Evolutionary conservation across 305 asterid genomes (phyloP), one percentile per base, ranked within the genome.

Genomic region (Fraxinus latifolia): DNA sequence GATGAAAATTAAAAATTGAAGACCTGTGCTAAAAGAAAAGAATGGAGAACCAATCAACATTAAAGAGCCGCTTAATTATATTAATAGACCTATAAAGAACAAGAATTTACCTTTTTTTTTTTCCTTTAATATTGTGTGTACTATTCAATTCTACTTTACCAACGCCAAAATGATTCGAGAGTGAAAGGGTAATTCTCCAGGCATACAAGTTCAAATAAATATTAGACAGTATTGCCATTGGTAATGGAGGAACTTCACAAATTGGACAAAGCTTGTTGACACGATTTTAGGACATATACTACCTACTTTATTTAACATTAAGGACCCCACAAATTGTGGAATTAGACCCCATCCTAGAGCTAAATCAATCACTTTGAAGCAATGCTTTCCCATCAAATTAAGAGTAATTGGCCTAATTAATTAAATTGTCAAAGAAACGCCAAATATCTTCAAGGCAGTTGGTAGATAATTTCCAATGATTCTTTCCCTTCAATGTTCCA

Each of bases 261-360:
- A 74, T 6, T 81, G 53, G 80, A 3, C 17, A 44, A 86, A 82
- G 79, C 77, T 68, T 77, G 88, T 81, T 85, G 90, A 82, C 88
- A 84, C 25, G 81, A 87, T 83, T 53, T 77, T 82, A 82, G 80
- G 91, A 88, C 88, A 77, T 85, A 89, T 44, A 44, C 5, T 81
- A 88, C 85, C 44, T 76, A 72, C 81, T 68, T 47, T 83, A 81
- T 77, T 82, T 81, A 83, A 76, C 70, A 89, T 81, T 83, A 77
- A 82, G 91, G 93, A 37, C 94, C 94, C 93, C 92, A 88, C 91
- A 85, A 76, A 80, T 81, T 84, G 82, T 74, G 83, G 88, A 86
- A 84, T 89, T 91, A 88, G 83, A 79, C 77, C 80, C 86, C 87
- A 77, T 83, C 79, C 44, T 79, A 85, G 89, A 60, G 84, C 81